Evolutionary conservation across 306 rosid genomes (phyloP), one percentile per base, ranked within the genome.

Genomic region (Coriaria nepalensis): DNA sequence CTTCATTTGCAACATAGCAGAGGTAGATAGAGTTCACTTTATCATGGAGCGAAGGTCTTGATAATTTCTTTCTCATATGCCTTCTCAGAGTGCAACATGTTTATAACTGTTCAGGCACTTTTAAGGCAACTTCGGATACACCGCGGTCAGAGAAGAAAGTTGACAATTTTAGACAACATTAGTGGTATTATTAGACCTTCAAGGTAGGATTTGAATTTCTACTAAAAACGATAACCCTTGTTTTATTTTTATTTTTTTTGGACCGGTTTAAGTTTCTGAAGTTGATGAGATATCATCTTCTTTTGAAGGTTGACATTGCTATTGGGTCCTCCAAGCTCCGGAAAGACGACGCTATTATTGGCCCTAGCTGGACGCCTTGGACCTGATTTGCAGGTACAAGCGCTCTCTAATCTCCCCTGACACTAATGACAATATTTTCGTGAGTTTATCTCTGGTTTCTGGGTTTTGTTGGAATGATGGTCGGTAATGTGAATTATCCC

Each of bases 241-340:
- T 9, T 63, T 45, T 50, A 34, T 56, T 43, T 45, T 50, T n/a
- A 50, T 1, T 20, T 20, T 20, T 20, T 20, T 20, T 20, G 29
- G 29, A 1, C 29, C 29, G 29, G 29, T 14, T 58, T 8, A 33
- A 11, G 40, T 45, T 32, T 20, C 34, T 39, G 7, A 8, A 39
- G 39, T 12, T 47, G 33, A 37, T 5, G 7, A 57, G 8, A 11
- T 45, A 37, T 40, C 51, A 20, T 33, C 56, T 41, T 40, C 35
- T 35, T 39, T 66, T 68, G 67, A 59, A 92, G 98, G 65, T 63
- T 92, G 61, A 92, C 98, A 9, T 68, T 92, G 57, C 55, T 92
- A 40, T 54, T 92, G 80, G 98, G 98, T 56, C 96, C 98, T 36
- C 98, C 98, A 45, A 79, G 96, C 80, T 92, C 98, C 9, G 98